Base-by-base conservation (phyloP, 2,329 filamentous ascomycete genomes). In the Rhinocladiella similis region DNA sequence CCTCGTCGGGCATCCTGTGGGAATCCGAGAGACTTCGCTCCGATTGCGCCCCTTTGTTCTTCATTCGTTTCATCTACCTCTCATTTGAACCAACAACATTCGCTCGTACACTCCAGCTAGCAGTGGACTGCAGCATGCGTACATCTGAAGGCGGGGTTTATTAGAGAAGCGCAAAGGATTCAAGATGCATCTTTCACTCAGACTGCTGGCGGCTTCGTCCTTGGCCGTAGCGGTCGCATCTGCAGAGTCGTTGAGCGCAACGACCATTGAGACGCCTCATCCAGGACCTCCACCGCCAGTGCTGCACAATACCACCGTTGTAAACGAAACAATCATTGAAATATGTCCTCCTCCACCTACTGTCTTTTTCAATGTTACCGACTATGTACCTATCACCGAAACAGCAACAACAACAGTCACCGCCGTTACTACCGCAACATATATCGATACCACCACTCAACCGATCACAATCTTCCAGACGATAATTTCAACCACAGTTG, bases 391-490 rank as follows among this genome's bases (percentile, higher is more conserved):
- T 48, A 50, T 60, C 22, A 52, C 56, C 33, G 50, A 56, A 35
- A 49, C 45, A 10, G 52, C 47, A 13, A 49, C 36, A 16, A 54
- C 45, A 14, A 56, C 51, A 19, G 51, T 41, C 14, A 47, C 54
- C 16, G 43, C 49, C 10, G 46, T 38, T 4, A 50, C 48, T 14
- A 50, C 48, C n/a, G 38, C 50, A 14, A 52, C 46, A 19, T 61
- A 47, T 48, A 43, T 45, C 5, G 27, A 54, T 36, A 59, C 60
- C 19, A 57, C 56, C 35, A 62, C 60, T 33, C 41, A 36, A 33
- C 55, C 60, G 18, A 56, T 62, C 27, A 62, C 59, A 20, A 59
- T 62, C 22, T 62, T 54, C 45, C 59, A 59, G 39, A 62, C 59
- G 13, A 54, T 62, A 18, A 62, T 57, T 10, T 62, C 59, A n/a